These are phyloP conservation scores for Pezicula carpinea DNA, from an alignment of 2,329 filamentous ascomycete species.

Conservation along the genomic window DNA sequence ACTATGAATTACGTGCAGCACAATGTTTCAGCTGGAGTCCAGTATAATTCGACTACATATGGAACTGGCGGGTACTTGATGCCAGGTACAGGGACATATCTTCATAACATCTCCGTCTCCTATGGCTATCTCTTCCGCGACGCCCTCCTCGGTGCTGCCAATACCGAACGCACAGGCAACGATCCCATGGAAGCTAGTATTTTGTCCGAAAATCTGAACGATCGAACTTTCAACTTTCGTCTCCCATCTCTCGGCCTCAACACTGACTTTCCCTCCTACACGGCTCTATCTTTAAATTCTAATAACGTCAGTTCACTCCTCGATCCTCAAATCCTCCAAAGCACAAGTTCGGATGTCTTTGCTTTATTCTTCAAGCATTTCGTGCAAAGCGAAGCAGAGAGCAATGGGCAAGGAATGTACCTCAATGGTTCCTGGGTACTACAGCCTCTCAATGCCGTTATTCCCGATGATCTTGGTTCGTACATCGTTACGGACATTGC, in stretches of 20 bases:
- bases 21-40: slow-evolving; percentile 8
- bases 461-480: slow-evolving; percentile 6
- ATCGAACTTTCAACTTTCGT: slow-evolving; percentile 13
- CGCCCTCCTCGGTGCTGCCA: slow-evolving; percentile 9
- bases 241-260: slow-evolving; percentile 9
- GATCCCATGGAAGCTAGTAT: neutral
- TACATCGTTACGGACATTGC: neutral
- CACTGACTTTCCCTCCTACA: slow-evolving; percentile 12
- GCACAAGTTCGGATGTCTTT: slow-evolving; percentile 5
- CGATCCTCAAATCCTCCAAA: slow-evolving; percentile 4
- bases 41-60: neutral
- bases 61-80: neutral
- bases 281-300: slow-evolving; percentile 2
- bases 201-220: slow-evolving; percentile 5
- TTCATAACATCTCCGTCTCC: slow-evolving; percentile 12
- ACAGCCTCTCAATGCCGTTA: slow-evolving; percentile 2
- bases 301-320: slow-evolving; percentile 5
- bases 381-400: slow-evolving; percentile 3
- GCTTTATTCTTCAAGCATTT: slow-evolving; percentile 12
- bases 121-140: slow-evolving; percentile 14
- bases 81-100: neutral
- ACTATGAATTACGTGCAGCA: slow-evolving; percentile 2
- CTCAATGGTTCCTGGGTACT: slow-evolving; percentile 8
- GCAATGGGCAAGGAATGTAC: slow-evolving; percentile 1
- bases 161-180: slow-evolving; percentile 3